A percentile compares a stretch with the other conserved stretches of the same genome.
Conservation (phyloP, 495 filamentous ascomycete species). For the Bacidia rubella region DNA sequence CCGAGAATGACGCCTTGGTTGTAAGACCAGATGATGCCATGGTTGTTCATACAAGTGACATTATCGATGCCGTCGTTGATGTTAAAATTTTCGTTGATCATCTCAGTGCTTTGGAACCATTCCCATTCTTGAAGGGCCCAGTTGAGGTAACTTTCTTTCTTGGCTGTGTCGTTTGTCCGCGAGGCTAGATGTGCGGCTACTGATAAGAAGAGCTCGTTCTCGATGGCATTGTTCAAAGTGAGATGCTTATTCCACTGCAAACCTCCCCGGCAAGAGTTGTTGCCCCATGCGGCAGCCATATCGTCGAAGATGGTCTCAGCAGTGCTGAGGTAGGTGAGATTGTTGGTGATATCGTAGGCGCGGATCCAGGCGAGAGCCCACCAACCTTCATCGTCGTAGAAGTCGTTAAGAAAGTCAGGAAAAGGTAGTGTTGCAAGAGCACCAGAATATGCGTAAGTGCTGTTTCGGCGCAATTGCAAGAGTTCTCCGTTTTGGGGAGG, state of each 20-base stretch:
- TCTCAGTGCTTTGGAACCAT: conserved; percentile 52
- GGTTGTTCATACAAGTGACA: conserved; percentile 50
- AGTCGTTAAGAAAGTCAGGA: conserved; percentile 44
- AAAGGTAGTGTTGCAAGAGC: conserved; percentile 24
- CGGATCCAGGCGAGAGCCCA: conserved; percentile 57
- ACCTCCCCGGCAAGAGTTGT: conserved; percentile 28
- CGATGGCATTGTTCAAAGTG: conserved; percentile 54
- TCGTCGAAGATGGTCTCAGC: conserved; percentile 48
- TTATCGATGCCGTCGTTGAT: conserved; percentile 59
- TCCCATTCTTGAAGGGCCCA: conserved; percentile 47
- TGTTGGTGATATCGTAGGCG: conserved; percentile 46
- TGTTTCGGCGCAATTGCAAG: conserved; percentile 19
- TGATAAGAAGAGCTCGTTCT: conserved; percentile 60
- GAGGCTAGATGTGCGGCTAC: conserved; percentile 64
- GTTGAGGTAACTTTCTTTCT: conserved; percentile 38
- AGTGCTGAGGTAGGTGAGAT: conserved; percentile 37
- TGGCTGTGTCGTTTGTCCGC: conserved; percentile 31
- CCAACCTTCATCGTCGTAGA: conserved; percentile 62
- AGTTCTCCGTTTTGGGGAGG: no score
- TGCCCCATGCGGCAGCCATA: conserved; percentile 40
- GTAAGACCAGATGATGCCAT: conserved; percentile 53
- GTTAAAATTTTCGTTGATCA: conserved; percentile 50
- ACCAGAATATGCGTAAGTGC: conserved; percentile 9
- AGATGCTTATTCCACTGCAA: conserved; percentile 55
- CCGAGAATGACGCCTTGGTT: conserved; percentile 72